Evolutionary conservation across 2,329 filamentous ascomycete genomes (phyloP).

Genomic region (Thielaviopsis cerberus): DNA sequence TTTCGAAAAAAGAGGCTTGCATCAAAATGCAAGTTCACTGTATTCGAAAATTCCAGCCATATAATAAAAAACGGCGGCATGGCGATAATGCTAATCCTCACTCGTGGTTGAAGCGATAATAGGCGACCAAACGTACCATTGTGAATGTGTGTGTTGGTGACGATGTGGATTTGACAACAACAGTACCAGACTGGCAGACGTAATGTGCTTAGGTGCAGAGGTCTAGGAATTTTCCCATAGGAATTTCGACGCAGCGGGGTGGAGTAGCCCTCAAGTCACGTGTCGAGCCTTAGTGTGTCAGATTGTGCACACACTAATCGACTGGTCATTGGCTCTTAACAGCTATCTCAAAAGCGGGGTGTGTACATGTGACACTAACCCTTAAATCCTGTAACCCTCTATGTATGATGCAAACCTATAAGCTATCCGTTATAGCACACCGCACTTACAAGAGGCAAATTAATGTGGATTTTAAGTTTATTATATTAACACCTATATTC

Average conservation of each 20-base stretch:
- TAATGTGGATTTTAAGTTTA: too few relatives aligned
- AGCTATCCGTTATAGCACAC: too few relatives aligned
- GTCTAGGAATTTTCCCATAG: conserved; percentile 5
- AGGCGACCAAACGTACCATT: conserved; percentile 7
- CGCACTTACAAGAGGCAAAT: too few relatives aligned
- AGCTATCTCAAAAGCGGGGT: neutral
- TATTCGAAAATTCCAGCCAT: neutral
- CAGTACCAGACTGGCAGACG: conserved; percentile 9
- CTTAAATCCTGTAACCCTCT: too few relatives aligned
- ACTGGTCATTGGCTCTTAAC: neutral
- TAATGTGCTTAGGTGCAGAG: conserved; percentile 1
- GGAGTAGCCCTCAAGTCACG: conserved; percentile 6
- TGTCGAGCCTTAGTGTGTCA: neutral
- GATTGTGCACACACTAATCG: conserved; percentile 5
- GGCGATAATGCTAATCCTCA: neutral
- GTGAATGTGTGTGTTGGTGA: conserved; percentile 9
- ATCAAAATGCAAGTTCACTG: neutral
- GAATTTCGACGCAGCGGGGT: conserved; percentile 4
- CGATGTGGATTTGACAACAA: conserved; percentile 10
- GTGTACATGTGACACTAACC: neutral
- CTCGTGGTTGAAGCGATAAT: neutral
- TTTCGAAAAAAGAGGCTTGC: neutral
- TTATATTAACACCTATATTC: neutral
- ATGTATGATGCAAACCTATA: too few relatives aligned
- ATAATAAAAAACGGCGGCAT: neutral